Evolutionary conservation across 345 rosid genomes (phyloP).

Genomic region (Salix koriyanagi): DNA sequence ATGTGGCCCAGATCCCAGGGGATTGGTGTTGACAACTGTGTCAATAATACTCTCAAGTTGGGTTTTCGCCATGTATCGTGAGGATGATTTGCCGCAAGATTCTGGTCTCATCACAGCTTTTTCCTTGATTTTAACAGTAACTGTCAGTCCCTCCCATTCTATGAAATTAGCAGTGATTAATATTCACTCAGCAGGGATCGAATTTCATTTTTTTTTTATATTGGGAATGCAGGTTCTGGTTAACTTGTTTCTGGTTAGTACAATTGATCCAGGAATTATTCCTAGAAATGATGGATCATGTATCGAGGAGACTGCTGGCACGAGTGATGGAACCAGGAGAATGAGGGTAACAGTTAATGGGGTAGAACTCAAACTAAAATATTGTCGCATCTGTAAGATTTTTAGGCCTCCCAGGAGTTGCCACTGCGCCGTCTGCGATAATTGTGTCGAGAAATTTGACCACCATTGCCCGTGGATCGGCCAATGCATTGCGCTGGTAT

Average conservation of each 20-base stretch:
- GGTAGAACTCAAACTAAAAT: constrained; percentile 34
- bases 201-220: neutral
- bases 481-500: constrained; percentile 43
- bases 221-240: constrained; percentile 25
- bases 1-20: constrained; percentile 44
- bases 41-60: constrained; percentile 36
- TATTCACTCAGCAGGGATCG: too few species aligned
- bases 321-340: constrained; percentile 20
- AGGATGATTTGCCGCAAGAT: constrained; percentile 19
- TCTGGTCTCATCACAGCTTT: constrained; percentile 11
- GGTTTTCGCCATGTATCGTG: constrained; percentile 29
- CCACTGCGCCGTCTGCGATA: constrained; percentile 41
- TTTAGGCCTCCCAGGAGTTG: constrained; percentile 44
- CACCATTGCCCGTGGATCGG: constrained; percentile 46
- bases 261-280: constrained; percentile 41
- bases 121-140: constrained; percentile 17
- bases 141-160: constrained; percentile 13
- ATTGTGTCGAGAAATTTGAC: constrained; percentile 41
- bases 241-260: constrained; percentile 28
- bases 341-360: constrained; percentile 32
- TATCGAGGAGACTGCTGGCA: constrained; percentile 17
- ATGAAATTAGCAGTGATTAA: too few species aligned
- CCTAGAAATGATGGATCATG: constrained; percentile 20
- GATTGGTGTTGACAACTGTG: constrained; percentile 27
- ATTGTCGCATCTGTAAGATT: constrained; percentile 32